Conservation (phyloP, 805 yeast genomes). For the Candida ipomoeae region DNA sequence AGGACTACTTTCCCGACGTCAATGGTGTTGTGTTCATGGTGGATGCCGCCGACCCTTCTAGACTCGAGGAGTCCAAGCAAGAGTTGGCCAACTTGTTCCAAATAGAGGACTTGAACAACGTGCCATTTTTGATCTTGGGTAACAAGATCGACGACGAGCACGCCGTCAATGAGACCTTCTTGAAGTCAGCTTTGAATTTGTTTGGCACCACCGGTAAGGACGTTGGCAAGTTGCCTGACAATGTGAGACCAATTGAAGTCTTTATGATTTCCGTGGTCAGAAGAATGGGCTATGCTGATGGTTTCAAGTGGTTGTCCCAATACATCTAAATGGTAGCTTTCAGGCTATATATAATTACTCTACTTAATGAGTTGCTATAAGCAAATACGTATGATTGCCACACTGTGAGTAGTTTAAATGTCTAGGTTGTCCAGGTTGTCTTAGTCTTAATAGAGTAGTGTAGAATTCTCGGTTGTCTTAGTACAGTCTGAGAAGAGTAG, state of each 20-base stretch:
- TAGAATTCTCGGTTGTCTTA: too few relatives aligned
- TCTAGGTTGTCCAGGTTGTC: too few relatives aligned
- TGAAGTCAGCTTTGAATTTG: constrained; percentile 85
- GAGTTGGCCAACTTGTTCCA: constrained; percentile 91
- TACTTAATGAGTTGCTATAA: not conserved
- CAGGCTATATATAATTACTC: not conserved
- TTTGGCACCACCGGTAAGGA: constrained; percentile 85
- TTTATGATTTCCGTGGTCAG: constrained; percentile 97
- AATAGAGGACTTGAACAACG: constrained; percentile 84
- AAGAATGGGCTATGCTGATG: constrained; percentile 99
- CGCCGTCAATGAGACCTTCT: constrained; percentile 93
- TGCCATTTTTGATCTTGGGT: constrained; percentile 92
- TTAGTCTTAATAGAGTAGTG: too few relatives aligned
- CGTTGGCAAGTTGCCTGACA: constrained; percentile 60
- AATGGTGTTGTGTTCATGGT: constrained; percentile 95
- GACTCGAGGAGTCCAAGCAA: constrained; percentile 91
- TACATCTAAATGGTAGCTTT: constrained; percentile 52
- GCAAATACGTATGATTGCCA: not conserved
- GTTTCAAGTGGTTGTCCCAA: constrained; percentile 97
- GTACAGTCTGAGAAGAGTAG: too few relatives aligned
- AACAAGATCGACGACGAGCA: constrained; percentile 93
- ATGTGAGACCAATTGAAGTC: constrained; percentile 88
- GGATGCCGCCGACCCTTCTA: constrained; percentile 94
- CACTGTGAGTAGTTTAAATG: too few relatives aligned
- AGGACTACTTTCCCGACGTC: constrained; percentile 98